Percentiles rank a stretch among this genome's conserved stretches.
Evolutionary conservation across 108 stramenopile genomes (phyloP).

Genomic region (Conticribra weissflogii): DNA sequence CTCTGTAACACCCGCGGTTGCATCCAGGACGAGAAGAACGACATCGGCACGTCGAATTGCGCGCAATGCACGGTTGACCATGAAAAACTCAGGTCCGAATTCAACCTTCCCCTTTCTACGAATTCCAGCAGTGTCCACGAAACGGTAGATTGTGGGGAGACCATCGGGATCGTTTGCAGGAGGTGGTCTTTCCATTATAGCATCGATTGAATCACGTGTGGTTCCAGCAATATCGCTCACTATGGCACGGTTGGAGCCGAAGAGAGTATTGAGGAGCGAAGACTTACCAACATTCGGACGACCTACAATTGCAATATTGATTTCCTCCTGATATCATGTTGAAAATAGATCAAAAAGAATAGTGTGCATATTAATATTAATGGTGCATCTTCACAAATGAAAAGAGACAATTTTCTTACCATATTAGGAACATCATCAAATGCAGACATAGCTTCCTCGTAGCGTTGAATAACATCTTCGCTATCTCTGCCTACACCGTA

Average conservation of each 20-base stretch:
- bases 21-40: constrained; percentile 93
- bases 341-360: too few species aligned
- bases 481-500: constrained; percentile 71
- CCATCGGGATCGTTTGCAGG: constrained; percentile 51
- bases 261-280: constrained; percentile 90
- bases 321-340: constrained; percentile 68
- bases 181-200: constrained; percentile 86
- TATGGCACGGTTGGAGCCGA: constrained; percentile 91
- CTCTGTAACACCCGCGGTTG: constrained; percentile 94
- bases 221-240: constrained; percentile 96
- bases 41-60: constrained; percentile 96
- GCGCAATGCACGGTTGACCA: constrained; percentile 96
- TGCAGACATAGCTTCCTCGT: constrained; percentile 76
- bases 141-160: constrained; percentile 83
- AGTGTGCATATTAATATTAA: too few species aligned
- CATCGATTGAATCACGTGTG: constrained; percentile 98
- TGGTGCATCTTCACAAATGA: too few species aligned
- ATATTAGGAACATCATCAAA: constrained; percentile 65
- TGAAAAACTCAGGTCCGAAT: constrained; percentile 96
- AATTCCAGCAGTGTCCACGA: constrained; percentile 99
- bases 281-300: constrained; percentile 98
- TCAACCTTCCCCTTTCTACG: constrained; percentile 94
- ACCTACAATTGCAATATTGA: constrained; percentile 96
- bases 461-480: constrained; percentile 65
- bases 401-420: constrained; percentile 18